These are phyloP conservation scores for Nemania sp. DNA, from an alignment of 2,329 filamentous ascomycete species.

Conservation along the genomic window DNA sequence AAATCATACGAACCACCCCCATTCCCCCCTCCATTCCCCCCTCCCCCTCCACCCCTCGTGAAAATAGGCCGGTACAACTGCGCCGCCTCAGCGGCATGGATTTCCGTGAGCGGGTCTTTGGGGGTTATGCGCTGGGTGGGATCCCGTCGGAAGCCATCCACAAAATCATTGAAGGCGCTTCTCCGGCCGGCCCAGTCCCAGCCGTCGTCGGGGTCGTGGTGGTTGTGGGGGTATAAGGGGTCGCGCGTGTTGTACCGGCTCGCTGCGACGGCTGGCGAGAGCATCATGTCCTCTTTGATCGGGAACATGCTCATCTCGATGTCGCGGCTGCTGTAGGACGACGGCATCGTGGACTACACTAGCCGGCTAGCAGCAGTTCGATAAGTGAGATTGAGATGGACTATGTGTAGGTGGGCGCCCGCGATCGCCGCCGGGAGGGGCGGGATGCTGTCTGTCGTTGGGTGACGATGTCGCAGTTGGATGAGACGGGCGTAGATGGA, in stretches of 20 bases:
- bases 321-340: conserved; percentile 35
- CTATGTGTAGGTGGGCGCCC: no score
- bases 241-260: conserved; percentile 57
- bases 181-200: conserved; percentile 44
- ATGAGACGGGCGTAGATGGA: no score
- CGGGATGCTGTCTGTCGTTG: conserved; percentile 15
- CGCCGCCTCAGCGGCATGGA: conserved; percentile 37
- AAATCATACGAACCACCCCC: conserved; percentile 54
- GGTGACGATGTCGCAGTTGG: conserved; percentile 13
- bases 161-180: conserved; percentile 48
- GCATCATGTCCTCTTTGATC: conserved; percentile 60
- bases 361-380: neutral
- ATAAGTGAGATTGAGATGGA: conserved; percentile 4
- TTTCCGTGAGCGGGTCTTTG: conserved; percentile 44
- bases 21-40: no score
- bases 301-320: conserved; percentile 62
- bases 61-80: conserved; percentile 34
- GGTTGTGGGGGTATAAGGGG: conserved; percentile 53
- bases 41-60: conserved; percentile 34
- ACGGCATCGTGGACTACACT: conserved; percentile 41
- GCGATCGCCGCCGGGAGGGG: conserved; percentile 28
- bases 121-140: conserved; percentile 54
- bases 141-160: conserved; percentile 68
- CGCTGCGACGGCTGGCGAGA: no score
- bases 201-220: conserved; percentile 55